These are phyloP conservation scores for Phytophthora meadii DNA, from an alignment of 352 stramenopile genomes.

Conservation along the genomic window DNA sequence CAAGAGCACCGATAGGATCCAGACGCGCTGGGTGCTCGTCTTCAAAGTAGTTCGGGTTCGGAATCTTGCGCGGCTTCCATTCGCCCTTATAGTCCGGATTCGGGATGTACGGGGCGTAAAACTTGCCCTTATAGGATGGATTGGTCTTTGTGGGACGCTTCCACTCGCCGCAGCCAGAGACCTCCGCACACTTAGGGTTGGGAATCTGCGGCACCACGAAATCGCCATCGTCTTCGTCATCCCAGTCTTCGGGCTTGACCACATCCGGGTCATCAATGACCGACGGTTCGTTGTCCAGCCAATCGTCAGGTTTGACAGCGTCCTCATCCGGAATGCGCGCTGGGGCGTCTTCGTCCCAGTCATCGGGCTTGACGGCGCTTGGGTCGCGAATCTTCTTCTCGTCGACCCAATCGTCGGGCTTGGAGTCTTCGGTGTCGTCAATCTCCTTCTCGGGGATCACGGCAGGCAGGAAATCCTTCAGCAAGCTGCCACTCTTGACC, in stretches of 20 bases:
- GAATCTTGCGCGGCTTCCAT: constrained; percentile 91
- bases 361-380: constrained; percentile 85
- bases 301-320: constrained; percentile 90
- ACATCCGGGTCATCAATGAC: constrained; percentile 86
- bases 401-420: constrained; percentile 94
- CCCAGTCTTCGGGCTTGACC: constrained; percentile 93
- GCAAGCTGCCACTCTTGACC: constrained; percentile 82
- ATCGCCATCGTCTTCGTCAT: constrained; percentile 93
- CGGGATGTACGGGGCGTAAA: constrained; percentile 87
- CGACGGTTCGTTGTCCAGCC: constrained; percentile 86
- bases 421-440: constrained; percentile 91
- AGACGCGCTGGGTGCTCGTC: constrained; percentile 81
- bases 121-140: constrained; percentile 94
- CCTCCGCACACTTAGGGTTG: constrained; percentile 89
- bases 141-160: constrained; percentile 88
- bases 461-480: constrained; percentile 85
- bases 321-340: constrained; percentile 85
- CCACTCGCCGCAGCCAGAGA: constrained; percentile 93
- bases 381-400: constrained; percentile 90
- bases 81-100: constrained; percentile 94
- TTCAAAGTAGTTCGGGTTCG: constrained; percentile 92
- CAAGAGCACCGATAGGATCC: constrained; percentile 88
- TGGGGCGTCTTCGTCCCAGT: constrained; percentile 94
- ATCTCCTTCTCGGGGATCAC: constrained; percentile 92
- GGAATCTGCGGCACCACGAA: constrained; percentile 89